Evolutionary conservation across 768 basidiomycete species (phyloP), one percentile per base, ranked within the genome.

Genomic region (Kwoniella bestiolae): DNA sequence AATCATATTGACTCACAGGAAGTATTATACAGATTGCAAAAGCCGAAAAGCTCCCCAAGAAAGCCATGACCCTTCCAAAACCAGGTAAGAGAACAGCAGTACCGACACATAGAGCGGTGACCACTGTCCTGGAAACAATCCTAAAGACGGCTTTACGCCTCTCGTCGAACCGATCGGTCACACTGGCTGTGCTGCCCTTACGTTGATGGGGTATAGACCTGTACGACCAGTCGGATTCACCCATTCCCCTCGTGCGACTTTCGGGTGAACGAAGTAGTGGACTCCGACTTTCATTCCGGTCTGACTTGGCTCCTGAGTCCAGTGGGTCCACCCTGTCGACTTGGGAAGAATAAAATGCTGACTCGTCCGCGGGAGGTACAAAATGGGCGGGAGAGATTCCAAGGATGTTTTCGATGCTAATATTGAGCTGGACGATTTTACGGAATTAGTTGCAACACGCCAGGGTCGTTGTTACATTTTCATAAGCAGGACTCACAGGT

Each of bases 41-140:
- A 0, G 92, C 90, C 35, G 89, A 88, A 79, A 92, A 92, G n/a
- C 91, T 89, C 2, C 94, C 94, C 57, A 97, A 83, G 79, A 96
- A 91, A 1, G 92, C 91, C 90, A 94, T 92, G 35, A 82, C 74
- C 56, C 69, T 63, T 5, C 88, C 87, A 80, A 94, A 94, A 59
- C 90, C 86, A 5, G 92, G 92, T 23, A 94, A 79, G 56, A 86
- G 77, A 63, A 92, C 89, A 21, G 93, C 92, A 26, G 89, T 86
- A 32, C 80, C 77, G 12, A 91, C 88, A 25, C 89, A 86, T 34
- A 88, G 72, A 9, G 84, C 69, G 0, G 89, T 86, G 47, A 93
- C 79, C 56, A 82, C 68, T 26, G 87, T 80, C 56, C 92, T 84
- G 69, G 89, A 88, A 35, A 88, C 55, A 50, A 84, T 79, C n/a